phyloP scores from a whole-genome alignment of 2,329 filamentous ascomycete species.

The Fusarium nisikadoi region DNA sequence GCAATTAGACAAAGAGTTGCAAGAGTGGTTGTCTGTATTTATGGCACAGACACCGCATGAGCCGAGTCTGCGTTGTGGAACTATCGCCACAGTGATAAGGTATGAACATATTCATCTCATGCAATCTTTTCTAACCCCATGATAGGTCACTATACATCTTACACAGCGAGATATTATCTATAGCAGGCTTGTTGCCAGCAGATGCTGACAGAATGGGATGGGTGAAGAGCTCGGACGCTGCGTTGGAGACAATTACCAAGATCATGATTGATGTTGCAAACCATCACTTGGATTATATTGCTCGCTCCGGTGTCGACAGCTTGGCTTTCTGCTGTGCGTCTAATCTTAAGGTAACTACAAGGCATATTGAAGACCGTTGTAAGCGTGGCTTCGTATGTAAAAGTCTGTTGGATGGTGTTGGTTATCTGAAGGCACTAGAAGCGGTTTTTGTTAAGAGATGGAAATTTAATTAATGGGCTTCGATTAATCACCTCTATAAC shows the following conservation, averaged over 20 bases:
- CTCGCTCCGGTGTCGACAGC: fast-evolving
- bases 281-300: neutral
- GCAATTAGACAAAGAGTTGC: fast-evolving
- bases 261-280: neutral
- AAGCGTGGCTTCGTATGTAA: neutral
- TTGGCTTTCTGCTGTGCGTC: fast-evolving
- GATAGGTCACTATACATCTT: fast-evolving
- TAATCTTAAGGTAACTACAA: fast-evolving
- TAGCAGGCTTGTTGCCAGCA: fast-evolving
- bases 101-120: fast-evolving
- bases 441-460: fast-evolving
- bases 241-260: neutral
- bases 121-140: fast-evolving
- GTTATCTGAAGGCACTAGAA: neutral
- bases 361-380: fast-evolving
- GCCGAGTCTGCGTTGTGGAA: fast-evolving
- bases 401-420: fast-evolving
- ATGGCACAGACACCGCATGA: neutral
- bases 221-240: fast-evolving
- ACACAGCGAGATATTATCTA: fast-evolving
- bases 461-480: neutral
- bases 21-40: neutral
- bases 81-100: neutral
- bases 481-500: no score
- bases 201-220: fast-evolving